Conservation (phyloP, 768 basidiomycete genomes). For the Tephrocybe rancida region DNA sequence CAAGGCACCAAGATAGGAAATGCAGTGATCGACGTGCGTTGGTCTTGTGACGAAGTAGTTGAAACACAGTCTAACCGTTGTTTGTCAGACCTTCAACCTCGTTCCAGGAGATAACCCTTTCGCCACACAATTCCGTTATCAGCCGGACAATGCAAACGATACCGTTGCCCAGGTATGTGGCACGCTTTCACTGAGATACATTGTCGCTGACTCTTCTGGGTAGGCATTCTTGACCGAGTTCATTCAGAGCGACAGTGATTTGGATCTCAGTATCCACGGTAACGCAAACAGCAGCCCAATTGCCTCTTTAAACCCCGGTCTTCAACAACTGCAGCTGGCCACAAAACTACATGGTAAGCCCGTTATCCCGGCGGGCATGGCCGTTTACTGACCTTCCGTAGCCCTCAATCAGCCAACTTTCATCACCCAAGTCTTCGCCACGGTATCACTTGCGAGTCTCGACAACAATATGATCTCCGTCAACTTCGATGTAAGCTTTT, state of each 20-base stretch:
- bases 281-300: constrained; percentile 64
- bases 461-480: constrained; percentile 51
- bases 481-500: constrained; percentile 55
- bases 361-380: not conserved
- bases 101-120: constrained; percentile 58
- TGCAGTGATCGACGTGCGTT: constrained; percentile 56
- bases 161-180: constrained; percentile 54
- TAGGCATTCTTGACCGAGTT: constrained; percentile 62
- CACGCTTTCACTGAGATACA: no score
- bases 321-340: constrained; percentile 52
- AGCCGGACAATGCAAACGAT: constrained; percentile 65
- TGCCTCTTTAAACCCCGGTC: constrained; percentile 54
- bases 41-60: no score
- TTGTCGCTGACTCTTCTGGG: not conserved
- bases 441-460: constrained; percentile 52
- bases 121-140: constrained; percentile 67
- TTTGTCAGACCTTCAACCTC: constrained; percentile 51
- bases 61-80: no score
- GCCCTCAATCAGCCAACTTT: constrained; percentile 56
- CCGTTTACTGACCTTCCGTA: constrained; percentile 11
- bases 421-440: constrained; percentile 57
- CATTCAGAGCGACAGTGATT: constrained; percentile 48
- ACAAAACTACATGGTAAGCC: constrained; percentile 50
- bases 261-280: constrained; percentile 61
- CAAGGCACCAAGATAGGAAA: constrained; percentile 58